These are phyloP conservation scores for Trametes maxima DNA, from an alignment of 768 basidiomycete genomes.

Conservation along the genomic window DNA sequence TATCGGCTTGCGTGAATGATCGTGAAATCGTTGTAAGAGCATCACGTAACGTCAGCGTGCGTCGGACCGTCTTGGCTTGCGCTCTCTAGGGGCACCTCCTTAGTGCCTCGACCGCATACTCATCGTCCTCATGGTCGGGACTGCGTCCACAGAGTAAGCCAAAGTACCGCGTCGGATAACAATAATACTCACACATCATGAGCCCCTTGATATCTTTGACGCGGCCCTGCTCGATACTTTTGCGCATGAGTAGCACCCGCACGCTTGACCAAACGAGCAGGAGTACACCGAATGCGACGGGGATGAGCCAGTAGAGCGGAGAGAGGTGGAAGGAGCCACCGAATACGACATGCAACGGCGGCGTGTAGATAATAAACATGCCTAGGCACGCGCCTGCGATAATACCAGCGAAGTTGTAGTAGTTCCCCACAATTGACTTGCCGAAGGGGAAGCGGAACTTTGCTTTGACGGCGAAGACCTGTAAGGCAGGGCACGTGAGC, in stretches of 20 bases:
- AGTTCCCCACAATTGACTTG: slow-evolving; percentile 53
- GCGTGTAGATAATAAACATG: slow-evolving; percentile 70
- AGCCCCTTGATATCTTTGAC: slow-evolving; percentile 69
- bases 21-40: too few relatives aligned
- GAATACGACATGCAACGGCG: slow-evolving; percentile 69
- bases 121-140: slow-evolving; percentile 61
- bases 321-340: slow-evolving; percentile 59
- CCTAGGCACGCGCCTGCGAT: slow-evolving; percentile 61
- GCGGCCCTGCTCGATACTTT: slow-evolving; percentile 52
- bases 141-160: slow-evolving; percentile 11
- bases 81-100: not conserved
- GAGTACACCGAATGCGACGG: slow-evolving; percentile 57
- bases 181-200: slow-evolving; percentile 64
- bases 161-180: not conserved
- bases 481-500: too few relatives aligned
- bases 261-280: slow-evolving; percentile 60
- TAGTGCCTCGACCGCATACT: slow-evolving; percentile 51
- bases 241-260: slow-evolving; percentile 58
- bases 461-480: slow-evolving; percentile 72
- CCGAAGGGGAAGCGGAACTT: slow-evolving; percentile 68
- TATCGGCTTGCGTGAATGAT: too few relatives aligned
- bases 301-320: slow-evolving; percentile 71
- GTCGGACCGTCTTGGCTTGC: too few relatives aligned
- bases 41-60: too few relatives aligned
- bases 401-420: slow-evolving; percentile 67